These are phyloP conservation scores for Rosellinia necatrix DNA, from an alignment of 2,329 filamentous ascomycete species.

Conservation along the genomic window DNA sequence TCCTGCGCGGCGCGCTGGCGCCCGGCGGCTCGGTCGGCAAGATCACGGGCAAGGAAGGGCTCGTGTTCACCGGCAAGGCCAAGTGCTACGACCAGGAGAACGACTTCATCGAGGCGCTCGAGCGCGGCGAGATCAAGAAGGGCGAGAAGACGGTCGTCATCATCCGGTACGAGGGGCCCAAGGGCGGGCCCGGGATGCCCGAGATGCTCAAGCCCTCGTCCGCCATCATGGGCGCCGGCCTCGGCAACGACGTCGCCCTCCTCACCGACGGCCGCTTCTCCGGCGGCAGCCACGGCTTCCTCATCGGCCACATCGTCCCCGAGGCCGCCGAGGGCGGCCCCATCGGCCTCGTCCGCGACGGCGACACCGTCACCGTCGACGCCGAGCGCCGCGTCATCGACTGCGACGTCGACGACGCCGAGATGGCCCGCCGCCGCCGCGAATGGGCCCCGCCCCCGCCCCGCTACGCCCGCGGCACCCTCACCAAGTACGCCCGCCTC, in stretches of 20 bases:
- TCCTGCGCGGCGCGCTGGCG: slow-evolving; percentile 82
- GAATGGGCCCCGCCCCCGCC: slow-evolving; percentile 66
- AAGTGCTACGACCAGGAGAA: slow-evolving; percentile 84
- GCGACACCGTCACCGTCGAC: slow-evolving; percentile 81
- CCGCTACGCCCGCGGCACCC: slow-evolving; percentile 65
- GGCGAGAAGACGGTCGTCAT: slow-evolving; percentile 88
- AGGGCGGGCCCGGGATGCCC: slow-evolving; percentile 92
- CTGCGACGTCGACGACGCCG: slow-evolving; percentile 68
- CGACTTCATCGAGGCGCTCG: slow-evolving; percentile 77
- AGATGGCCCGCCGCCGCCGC: slow-evolving; percentile 61
- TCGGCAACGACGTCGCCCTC: slow-evolving; percentile 76
- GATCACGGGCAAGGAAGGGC: slow-evolving; percentile 94
- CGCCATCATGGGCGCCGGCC: slow-evolving; percentile 87
- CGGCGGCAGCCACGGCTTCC: slow-evolving; percentile 82
- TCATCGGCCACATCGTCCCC: slow-evolving; percentile 86
- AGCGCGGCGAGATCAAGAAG: slow-evolving; percentile 77
- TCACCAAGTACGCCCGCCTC: slow-evolving; percentile 70
- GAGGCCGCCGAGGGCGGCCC: slow-evolving; percentile 86
- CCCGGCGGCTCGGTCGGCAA: slow-evolving; percentile 88
- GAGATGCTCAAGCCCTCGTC: slow-evolving; percentile 94
- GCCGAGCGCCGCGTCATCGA: slow-evolving; percentile 73
- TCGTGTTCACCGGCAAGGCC: slow-evolving; percentile 78
- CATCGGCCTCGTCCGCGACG: slow-evolving; percentile 80
- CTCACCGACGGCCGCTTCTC: slow-evolving; percentile 78
- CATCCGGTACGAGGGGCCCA: slow-evolving; percentile 91